A percentile compares a stretch with the other conserved stretches of the same genome.
phyloP scores from a whole-genome alignment of 345 rosid genomes.

The Eucalyptus leucophloia region DNA sequence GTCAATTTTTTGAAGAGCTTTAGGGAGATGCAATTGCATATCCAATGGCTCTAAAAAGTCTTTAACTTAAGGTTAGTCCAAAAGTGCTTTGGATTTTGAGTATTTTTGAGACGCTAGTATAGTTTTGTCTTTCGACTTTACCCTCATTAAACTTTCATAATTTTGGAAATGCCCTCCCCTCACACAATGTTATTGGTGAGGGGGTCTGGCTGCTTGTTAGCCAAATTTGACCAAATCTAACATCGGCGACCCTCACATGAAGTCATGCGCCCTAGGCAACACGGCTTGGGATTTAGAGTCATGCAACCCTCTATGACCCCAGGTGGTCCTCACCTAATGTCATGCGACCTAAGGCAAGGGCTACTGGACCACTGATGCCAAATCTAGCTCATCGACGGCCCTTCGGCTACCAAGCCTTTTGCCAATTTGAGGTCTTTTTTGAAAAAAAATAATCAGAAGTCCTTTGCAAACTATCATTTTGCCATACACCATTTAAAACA shows the following conservation, averaged over 20 bases:
- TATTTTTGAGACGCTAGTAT: not conserved
- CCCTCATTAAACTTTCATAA: not conserved
- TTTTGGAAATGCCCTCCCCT: not conserved
- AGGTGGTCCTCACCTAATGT: no score
- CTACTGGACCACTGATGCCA: not conserved
- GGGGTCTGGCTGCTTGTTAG: not conserved
- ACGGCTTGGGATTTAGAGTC: not conserved
- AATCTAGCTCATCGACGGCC: not conserved
- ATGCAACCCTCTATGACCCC: not conserved
- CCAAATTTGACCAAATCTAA: not conserved
- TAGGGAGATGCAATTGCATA: not conserved
- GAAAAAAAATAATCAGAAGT: not conserved
- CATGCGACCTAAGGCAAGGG: not conserved
- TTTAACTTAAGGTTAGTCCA: not conserved
- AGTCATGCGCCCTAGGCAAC: not conserved
- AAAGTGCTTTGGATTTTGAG: not conserved
- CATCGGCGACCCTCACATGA: accelerated
- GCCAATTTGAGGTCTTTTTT: not conserved
- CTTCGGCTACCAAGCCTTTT: not conserved
- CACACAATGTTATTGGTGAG: accelerated
- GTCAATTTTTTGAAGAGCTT: not conserved
- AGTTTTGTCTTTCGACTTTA: not conserved
- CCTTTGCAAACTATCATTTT: not conserved
- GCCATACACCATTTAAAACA: not conserved
- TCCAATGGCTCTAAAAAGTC: not conserved